These are phyloP conservation scores for Schizosaccharomyces osmophilus DNA, from an alignment of 805 yeast genomes.

Conservation along the genomic window DNA sequence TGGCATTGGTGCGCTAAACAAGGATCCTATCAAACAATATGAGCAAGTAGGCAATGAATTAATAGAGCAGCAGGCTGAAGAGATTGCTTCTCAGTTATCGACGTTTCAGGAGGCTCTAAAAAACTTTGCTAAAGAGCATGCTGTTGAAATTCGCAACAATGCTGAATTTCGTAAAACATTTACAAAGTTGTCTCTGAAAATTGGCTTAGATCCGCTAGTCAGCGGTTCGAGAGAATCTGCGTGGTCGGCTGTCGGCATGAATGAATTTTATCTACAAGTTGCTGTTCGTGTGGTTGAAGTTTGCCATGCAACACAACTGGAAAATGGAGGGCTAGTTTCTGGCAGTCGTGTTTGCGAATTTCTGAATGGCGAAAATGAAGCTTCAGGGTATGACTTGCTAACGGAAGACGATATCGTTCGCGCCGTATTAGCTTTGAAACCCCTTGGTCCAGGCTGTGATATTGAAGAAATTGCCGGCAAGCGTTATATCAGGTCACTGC, in stretches of 20 bases:
- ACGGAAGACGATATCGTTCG: constrained; percentile 29
- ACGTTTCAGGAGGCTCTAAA: constrained; percentile 56
- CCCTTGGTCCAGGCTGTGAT: constrained; percentile 49
- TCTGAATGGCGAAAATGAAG: constrained; percentile 4
- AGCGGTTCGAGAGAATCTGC: constrained; percentile 13
- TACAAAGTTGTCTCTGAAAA: constrained; percentile 46
- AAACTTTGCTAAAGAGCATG: constrained; percentile 52
- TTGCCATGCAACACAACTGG: constrained; percentile 40
- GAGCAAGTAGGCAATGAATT: constrained; percentile 27
- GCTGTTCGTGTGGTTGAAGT: constrained; percentile 54
- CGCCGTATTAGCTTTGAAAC: constrained; percentile 27
- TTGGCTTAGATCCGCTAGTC: constrained; percentile 64
- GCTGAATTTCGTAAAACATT: constrained; percentile 45
- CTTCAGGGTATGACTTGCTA: constrained; percentile 7
- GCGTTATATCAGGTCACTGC: constrained; percentile 36
- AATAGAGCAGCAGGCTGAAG: constrained; percentile 29
- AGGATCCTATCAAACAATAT: constrained; percentile 13
- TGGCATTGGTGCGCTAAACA: background rate
- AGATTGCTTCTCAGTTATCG: constrained; percentile 42
- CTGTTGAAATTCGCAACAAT: constrained; percentile 37
- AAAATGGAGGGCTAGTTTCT: constrained; percentile 64
- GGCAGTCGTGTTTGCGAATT: constrained; percentile 26
- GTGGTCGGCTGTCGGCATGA: constrained; percentile 16
- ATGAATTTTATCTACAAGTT: constrained; percentile 40
- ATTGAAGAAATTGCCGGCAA: constrained; percentile 30